Evolutionary conservation across 768 basidiomycete species (phyloP).

Genomic region (Amanita jacksonii): DNA sequence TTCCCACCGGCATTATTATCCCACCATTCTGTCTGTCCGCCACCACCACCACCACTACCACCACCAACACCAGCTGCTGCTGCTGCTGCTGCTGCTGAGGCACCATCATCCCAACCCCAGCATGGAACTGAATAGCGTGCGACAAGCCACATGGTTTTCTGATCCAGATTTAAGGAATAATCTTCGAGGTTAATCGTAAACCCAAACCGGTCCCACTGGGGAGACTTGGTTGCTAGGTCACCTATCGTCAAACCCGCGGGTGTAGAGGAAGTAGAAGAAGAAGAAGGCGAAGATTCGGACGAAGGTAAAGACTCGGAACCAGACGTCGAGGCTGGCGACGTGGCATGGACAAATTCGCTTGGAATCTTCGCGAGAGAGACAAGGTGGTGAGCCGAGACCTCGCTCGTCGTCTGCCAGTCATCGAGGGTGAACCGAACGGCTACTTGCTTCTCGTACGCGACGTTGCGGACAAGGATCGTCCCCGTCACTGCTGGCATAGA

Average conservation of each 20-base stretch:
- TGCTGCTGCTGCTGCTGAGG: too few species aligned
- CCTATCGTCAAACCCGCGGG: slow-evolving; percentile 7
- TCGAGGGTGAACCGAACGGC: slow-evolving; percentile 86
- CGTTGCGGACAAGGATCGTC: slow-evolving; percentile 73
- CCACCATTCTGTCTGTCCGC: too few species aligned
- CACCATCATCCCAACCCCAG: too few species aligned
- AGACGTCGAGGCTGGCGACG: too few species aligned
- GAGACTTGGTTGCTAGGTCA: slow-evolving; percentile 11
- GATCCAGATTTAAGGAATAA: slow-evolving; percentile 39
- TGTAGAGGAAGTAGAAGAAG: slow-evolving; percentile 15
- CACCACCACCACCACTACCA: too few species aligned
- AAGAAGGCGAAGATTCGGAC: too few species aligned
- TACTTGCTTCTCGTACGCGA: slow-evolving; percentile 81
- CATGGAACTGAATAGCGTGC: slow-evolving; percentile 35
- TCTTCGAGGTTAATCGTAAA: slow-evolving; percentile 69
- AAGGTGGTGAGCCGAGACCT: slow-evolving; percentile 53
- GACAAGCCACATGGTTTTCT: slow-evolving; percentile 52
- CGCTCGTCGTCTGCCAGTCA: slow-evolving; percentile 88
- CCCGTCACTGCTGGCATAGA: slow-evolving; percentile 44
- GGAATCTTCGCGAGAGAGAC: slow-evolving; percentile 33
- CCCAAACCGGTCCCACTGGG: slow-evolving; percentile 46
- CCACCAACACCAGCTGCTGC: slow-evolving; percentile 8
- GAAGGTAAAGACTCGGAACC: too few species aligned
- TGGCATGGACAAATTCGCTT: slow-evolving; percentile 10
- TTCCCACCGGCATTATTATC: slow-evolving; percentile 80